phyloP scores from a whole-genome alignment of 202 grass and related monocot genomes.

The Zoysia matrella region DNA sequence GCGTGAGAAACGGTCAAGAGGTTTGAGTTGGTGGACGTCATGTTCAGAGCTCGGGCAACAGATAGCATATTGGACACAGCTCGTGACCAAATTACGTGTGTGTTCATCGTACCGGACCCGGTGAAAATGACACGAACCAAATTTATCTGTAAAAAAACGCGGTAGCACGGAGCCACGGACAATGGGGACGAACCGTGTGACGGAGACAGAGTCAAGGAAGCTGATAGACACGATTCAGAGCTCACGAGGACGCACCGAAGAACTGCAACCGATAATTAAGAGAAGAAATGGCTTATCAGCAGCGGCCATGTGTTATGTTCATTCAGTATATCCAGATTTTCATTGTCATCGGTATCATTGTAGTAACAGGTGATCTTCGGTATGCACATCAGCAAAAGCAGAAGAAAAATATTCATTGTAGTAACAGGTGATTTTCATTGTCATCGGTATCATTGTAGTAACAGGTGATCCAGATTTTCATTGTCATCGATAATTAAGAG shows the following conservation, averaged over 20 bases:
- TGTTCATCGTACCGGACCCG: not conserved
- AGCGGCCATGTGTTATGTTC: slow-evolving; percentile 2
- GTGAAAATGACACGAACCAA: slow-evolving; percentile 23
- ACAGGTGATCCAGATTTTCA: too few species aligned
- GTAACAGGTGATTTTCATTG: too few species aligned
- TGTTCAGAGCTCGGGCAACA: slow-evolving; percentile 19
- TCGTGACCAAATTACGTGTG: slow-evolving; percentile 1
- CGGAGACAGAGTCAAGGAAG: not conserved
- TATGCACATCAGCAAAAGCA: slow-evolving; percentile 47
- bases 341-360: not conserved
- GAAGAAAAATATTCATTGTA: not conserved
- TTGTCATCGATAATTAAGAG: too few species aligned
- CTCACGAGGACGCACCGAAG: too few species aligned
- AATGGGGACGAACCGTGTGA: not conserved
- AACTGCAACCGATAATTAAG: too few species aligned
- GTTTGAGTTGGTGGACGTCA: slow-evolving; percentile 39
- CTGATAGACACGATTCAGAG: not conserved
- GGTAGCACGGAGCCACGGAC: not conserved
- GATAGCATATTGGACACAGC: slow-evolving; percentile 9
- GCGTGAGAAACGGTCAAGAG: slow-evolving; percentile 10
- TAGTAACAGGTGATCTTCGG: not conserved
- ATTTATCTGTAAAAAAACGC: not conserved
- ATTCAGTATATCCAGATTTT: not conserved
- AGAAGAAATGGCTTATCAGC: too few species aligned
- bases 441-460: too few species aligned